Evolutionary conservation across 805 yeast genomes (phyloP), one percentile per base, ranked within the genome.

Genomic region (Zygosaccharomyces bailii): DNA sequence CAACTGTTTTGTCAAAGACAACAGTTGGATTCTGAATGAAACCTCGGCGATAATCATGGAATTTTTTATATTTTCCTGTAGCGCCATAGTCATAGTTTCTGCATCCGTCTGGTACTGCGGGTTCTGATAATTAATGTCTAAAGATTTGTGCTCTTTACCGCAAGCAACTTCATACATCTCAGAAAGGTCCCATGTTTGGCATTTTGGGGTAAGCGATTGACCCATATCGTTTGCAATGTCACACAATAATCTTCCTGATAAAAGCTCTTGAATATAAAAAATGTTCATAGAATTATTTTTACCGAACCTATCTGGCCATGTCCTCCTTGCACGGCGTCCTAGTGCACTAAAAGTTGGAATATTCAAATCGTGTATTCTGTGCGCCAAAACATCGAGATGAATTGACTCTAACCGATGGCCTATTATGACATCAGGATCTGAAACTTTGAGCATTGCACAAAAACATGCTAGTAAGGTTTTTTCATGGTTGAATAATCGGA

Each of bases 181-280:
- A 10, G 85, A 73, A 45, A 93, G 71, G 47, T 87, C 95, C 96
- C 96, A 93, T 13, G 91, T 85, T 64, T 88, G 95, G 68, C 98
- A 93, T 62, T 89, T 88, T 4, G 84, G 71, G 3, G 96, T 88
- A 50, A 91, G 71, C 0, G 97, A 90, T 62, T 85, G 93, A 39
- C 98, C 99, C 80, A 90, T 78, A 57, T 88, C 96, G 65, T 93
- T 93, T 41, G 91, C 88, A 59, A 93, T 80, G 66, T 93, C 99
- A 74, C 96, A 87, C 36, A 91, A 58, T 44, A 93, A 73, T 55
- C 99, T 75, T 29, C 99, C 99, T 30, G 89, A 79, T 57, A 84
- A 75, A 16, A 87, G 75, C 44, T 86, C 89, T 40, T 84, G 72
- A 13, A 86, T 72, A 32, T 76, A 73, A 53, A 78, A 73, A 51